phyloP scores from a whole-genome alignment of 2,329 filamentous ascomycete genomes.

The Calonectria pauciramosa region DNA sequence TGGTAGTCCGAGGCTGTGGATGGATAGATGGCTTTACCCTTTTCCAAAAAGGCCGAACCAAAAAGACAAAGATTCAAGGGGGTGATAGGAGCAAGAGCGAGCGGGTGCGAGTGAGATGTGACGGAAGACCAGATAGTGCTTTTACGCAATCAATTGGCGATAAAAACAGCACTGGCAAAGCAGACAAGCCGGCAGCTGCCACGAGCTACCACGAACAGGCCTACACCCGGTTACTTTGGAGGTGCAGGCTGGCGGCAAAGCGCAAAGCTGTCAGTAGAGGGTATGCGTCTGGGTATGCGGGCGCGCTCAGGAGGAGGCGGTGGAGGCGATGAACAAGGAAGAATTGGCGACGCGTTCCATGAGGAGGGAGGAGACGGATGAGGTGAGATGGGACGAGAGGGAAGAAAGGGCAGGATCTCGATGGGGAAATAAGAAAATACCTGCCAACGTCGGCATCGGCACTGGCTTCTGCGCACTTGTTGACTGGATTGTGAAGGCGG shows the following conservation, averaged over 20 bases:
- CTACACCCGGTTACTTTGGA: background rate
- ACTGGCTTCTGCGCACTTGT: background rate
- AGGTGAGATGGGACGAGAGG: conserved; percentile 13
- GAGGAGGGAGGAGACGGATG: conserved; percentile 8
- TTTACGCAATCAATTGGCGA: background rate
- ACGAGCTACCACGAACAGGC: background rate
- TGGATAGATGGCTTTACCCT: conserved; percentile 5
- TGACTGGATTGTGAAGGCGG: conserved; percentile 20
- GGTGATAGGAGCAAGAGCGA: background rate
- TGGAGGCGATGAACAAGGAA: conserved; percentile 28
- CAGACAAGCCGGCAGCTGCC: background rate
- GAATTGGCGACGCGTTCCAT: conserved; percentile 30
- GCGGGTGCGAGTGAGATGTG: background rate
- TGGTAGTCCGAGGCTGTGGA: conserved; percentile 7
- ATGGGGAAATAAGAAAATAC: conserved; percentile 20
- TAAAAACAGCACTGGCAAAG: background rate
- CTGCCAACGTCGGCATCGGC: conserved; percentile 9
- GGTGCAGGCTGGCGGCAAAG: background rate
- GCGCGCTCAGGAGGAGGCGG: conserved; percentile 35
- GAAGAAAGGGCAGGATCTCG: conserved; percentile 19
- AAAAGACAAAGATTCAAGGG: background rate
- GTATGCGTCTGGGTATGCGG: background rate
- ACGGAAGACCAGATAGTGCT: background rate
- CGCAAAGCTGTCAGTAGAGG: background rate
- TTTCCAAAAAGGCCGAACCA: background rate